Conservation (phyloP, 768 basidiomycete genomes). For the Cystobasidium onofrii region DNA sequence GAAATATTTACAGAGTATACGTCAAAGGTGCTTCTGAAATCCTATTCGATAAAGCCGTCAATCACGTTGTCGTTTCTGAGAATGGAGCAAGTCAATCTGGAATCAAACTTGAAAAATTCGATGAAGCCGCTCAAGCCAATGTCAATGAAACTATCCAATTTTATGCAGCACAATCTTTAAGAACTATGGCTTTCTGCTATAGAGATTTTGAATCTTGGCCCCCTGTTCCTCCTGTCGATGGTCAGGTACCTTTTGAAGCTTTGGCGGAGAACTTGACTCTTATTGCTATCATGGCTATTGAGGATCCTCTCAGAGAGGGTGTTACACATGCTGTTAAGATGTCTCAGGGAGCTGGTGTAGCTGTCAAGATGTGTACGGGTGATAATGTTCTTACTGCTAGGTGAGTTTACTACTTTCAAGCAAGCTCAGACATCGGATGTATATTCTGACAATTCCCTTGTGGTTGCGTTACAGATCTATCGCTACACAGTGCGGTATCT, state of each 20-base stretch:
- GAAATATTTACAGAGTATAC: constrained; percentile 58
- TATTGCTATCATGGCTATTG: constrained; percentile 85
- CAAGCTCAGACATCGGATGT: too few relatives aligned
- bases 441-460: too few relatives aligned
- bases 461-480: constrained; percentile 67
- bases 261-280: constrained; percentile 68
- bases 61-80: constrained; percentile 61
- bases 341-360: constrained; percentile 80
- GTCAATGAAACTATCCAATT: constrained; percentile 86
- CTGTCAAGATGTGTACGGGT: constrained; percentile 97
- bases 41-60: constrained; percentile 64
- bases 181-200: constrained; percentile 91
- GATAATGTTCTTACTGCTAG: constrained; percentile 69
- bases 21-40: constrained; percentile 94
- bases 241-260: constrained; percentile 34
- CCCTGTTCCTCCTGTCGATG: constrained; percentile 50
- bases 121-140: constrained; percentile 64
- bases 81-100: constrained; percentile 41
- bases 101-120: constrained; percentile 54
- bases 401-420: constrained; percentile 31
- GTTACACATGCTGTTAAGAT: constrained; percentile 80
- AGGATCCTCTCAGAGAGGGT: constrained; percentile 86
- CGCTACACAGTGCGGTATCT: constrained; percentile 91
- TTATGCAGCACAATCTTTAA: constrained; percentile 90
- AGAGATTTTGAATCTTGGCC: constrained; percentile 82